Evolutionary conservation across 805 yeast genomes (phyloP), one percentile per base, ranked within the genome.

Genomic region (Kodamaea neixiangensis): DNA sequence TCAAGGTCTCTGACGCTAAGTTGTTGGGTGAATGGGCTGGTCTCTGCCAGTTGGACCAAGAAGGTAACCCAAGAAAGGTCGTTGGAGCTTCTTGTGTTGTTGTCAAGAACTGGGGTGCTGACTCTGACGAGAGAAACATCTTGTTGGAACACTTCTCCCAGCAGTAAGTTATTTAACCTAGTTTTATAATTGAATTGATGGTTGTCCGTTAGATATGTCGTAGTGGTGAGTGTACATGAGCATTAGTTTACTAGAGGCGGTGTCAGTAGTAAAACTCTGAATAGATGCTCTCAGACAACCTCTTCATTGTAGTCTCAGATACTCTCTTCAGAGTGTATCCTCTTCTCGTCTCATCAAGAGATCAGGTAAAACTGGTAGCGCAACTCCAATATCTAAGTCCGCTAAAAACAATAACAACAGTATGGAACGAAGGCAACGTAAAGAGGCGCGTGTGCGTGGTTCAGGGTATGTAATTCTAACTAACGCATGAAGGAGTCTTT

Each of bases 1-100:
- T 94, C 87, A 94, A 94, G 88, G 98, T 94, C 68, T 89, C 98
- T 69, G 99, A 94, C 76, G 97, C 98, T 75, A 94, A 94, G 87
- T 89, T 90, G 83, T 86, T 94, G 76, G 99, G 99, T 86, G 98
- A 94, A 85, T 94, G 99, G 99, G 98, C 98, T 73, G 99, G 99
- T 88, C 85, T 94, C 68, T 94, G 97, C 84, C 90, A 91, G 82
- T 86, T 93, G 72, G 98, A 94, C 96, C 90, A 97, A 82, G 98
- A 94, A 72, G 99, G 99, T 82, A 91, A 93, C 85, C 97, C 98
- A 81, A 91, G 97, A 86, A 94, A 94, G 90, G 98, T 94, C 71
- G 99, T 94, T 77, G 99, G 99, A 82, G 96, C 97, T 80, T 92
- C 98, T 69, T 93, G 96, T 80, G 97, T 93, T 75, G 99, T 94